Base-by-base conservation (phyloP, 768 basidiomycete species). In the Lactarius vividus region DNA sequence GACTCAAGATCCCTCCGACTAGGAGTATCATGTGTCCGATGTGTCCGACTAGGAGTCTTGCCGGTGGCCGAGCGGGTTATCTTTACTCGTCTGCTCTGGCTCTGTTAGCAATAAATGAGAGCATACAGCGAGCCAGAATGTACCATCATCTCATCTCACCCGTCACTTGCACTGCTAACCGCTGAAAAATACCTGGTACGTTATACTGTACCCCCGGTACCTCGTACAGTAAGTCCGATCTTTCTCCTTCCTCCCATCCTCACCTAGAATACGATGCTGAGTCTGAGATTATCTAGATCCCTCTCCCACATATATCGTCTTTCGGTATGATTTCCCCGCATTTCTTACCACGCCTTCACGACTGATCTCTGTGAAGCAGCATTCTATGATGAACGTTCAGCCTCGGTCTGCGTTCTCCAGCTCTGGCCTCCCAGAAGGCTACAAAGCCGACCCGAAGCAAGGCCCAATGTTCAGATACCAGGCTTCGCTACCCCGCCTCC, bases 401-500 rank as follows among this genome's bases (percentile, higher is more conserved):
- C n/a, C 37, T 2, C 65, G 46, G 8, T 31, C 65, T n/a, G 15
- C 37, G 16, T 61, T 20, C 59, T 61, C 59, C 16, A 65, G 42
- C 59, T 57, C 54, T 6, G 59, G 3, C 46, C 53, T 77, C 10
- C 82, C 82, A 26, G 76, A 79, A 33, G 82, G 82, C 55, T 83
- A 85, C 74, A 73, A 74, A 39, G 79, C 80, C 57, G 88, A 91
- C 70, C 79, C 81, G 52, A 76, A 79, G 23, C 85, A 83, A 10
- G 78, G 82, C 0, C 82, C 85, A 1, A 92, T 91, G 88, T 81
- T 92, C 39, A 83, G 88, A 39, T 91, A 83, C 78, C 88, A 92
- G 67, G 82, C 84, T 1, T 87, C 88, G 2, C 79, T 93, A 0
- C 91, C 91, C 3, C 80, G 75, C 33, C 84, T 98, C 8, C 96